Percentiles rank a stretch among this genome's conserved stretches.
Conservation (phyloP, 257 asterid species). For the Solanum pimpinellifolium region DNA sequence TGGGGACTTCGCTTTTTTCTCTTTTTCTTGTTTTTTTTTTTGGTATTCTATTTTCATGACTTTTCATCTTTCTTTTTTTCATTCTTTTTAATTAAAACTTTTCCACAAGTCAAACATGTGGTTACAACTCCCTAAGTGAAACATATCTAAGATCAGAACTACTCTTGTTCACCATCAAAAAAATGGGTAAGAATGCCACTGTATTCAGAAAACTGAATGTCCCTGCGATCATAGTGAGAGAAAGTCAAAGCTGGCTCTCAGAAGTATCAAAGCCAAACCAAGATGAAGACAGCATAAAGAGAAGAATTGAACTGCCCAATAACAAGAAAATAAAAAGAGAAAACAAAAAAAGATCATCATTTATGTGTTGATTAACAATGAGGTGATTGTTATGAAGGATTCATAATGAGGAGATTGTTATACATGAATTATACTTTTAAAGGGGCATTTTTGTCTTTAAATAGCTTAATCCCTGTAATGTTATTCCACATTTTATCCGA, state of each 20-base stretch:
- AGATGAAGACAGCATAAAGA: constrained; percentile 2
- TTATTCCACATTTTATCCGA: neutral
- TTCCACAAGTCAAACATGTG: constrained; percentile 9
- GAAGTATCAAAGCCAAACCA: constrained; percentile 17
- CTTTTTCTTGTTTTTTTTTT: neutral
- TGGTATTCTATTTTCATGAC: neutral
- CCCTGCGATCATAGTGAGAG: constrained; percentile 63
- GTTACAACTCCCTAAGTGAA: constrained; percentile 11
- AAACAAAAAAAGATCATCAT: neutral
- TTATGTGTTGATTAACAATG: neutral
- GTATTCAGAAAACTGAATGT: constrained; percentile 41
- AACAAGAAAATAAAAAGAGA: neutral
- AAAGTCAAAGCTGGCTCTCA: constrained; percentile 24
- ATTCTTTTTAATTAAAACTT: neutral
- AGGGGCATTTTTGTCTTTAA: neutral
- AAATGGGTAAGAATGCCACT: constrained; percentile 38
- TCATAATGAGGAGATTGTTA: neutral
- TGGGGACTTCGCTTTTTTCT: neutral
- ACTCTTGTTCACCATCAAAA: constrained; percentile 49
- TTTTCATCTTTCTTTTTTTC: neutral
- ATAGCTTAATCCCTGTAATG: neutral
- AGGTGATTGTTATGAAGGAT: neutral
- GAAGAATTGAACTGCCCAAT: neutral
- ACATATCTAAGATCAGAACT: constrained; percentile 27
- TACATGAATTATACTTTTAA: neutral